These are phyloP conservation scores for Penicillium cinerascens DNA, from an alignment of 495 filamentous ascomycete genomes.

Conservation along the genomic window DNA sequence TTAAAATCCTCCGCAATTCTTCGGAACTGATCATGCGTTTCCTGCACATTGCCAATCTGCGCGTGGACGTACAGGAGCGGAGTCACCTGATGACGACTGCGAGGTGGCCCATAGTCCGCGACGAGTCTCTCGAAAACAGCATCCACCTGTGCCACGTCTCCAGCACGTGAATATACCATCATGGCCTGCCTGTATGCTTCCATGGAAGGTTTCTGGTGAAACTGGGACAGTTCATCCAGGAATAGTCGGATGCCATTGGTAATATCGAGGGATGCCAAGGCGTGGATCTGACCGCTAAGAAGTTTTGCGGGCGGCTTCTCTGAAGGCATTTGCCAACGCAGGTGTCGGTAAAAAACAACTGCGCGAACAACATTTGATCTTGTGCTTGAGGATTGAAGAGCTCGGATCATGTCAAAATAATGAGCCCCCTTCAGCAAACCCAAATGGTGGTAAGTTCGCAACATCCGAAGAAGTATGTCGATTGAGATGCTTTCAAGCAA, in stretches of 20 bases:
- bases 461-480: conserved; percentile 26
- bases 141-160: conserved; percentile 29
- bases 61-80: conserved; percentile 65
- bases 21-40: conserved; percentile 57
- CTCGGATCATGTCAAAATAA: conserved; percentile 29
- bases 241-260: conserved; percentile 40
- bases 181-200: conserved; percentile 32
- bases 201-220: conserved; percentile 24
- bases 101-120: conserved; percentile 34
- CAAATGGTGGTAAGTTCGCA: conserved; percentile 22
- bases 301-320: conserved; percentile 17
- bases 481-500: conserved; percentile 22
- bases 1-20: conserved; percentile 51
- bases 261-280: conserved; percentile 25
- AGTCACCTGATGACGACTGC: conserved; percentile 31
- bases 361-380: conserved; percentile 26
- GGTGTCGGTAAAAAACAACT: conserved; percentile 40
- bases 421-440: conserved; percentile 18
- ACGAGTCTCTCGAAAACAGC: conserved; percentile 32
- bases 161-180: conserved; percentile 27
- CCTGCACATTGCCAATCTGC: conserved; percentile 54
- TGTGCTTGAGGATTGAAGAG: conserved; percentile 20
- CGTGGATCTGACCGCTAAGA: conserved; percentile 20
- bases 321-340: conserved; percentile 28
- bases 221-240: conserved; percentile 49